Evolutionary conservation across 768 basidiomycete species (phyloP).

Genomic region (Sporobolomyces phaffii): DNA sequence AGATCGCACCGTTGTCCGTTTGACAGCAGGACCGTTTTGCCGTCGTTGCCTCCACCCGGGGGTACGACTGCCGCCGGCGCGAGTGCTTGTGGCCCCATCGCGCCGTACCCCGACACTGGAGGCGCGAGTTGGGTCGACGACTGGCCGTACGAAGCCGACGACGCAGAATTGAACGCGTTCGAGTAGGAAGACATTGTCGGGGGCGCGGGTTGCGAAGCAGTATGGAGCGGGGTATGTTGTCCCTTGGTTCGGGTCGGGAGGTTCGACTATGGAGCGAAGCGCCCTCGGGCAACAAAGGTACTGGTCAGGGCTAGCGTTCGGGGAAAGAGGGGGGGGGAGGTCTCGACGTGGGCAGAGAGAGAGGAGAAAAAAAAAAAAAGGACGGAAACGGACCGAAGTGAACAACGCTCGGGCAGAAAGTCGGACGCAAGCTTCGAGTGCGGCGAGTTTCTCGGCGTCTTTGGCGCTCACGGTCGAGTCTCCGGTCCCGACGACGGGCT

Average conservation of each 20-base stretch:
- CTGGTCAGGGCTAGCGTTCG: too few relatives aligned
- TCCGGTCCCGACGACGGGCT: slow-evolving; percentile 57
- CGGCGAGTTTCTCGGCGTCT: slow-evolving; percentile 68
- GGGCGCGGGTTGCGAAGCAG: slow-evolving; percentile 12
- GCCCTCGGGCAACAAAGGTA: too few relatives aligned
- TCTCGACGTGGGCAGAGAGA: neutral
- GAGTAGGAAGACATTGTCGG: neutral
- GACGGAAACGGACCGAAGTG: slow-evolving; percentile 45
- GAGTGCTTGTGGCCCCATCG: neutral
- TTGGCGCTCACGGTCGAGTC: slow-evolving; percentile 56
- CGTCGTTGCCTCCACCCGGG: slow-evolving; percentile 21
- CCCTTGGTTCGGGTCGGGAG: slow-evolving; percentile 30
- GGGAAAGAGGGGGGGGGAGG: too few relatives aligned
- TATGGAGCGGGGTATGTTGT: slow-evolving; percentile 25
- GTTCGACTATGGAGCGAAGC: too few relatives aligned
- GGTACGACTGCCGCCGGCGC: neutral
- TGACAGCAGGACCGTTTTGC: slow-evolving; percentile 51
- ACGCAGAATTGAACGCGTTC: neutral
- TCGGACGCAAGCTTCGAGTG: slow-evolving; percentile 67
- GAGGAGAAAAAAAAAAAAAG: neutral
- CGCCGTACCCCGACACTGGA: neutral
- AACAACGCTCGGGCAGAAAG: slow-evolving; percentile 61
- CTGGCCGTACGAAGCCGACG: neutral
- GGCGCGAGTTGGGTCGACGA: neutral
- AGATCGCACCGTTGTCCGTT: slow-evolving; percentile 62